Base-by-base conservation (phyloP, 2,329 filamentous ascomycete species). In the Clonostachys rhizophaga region DNA sequence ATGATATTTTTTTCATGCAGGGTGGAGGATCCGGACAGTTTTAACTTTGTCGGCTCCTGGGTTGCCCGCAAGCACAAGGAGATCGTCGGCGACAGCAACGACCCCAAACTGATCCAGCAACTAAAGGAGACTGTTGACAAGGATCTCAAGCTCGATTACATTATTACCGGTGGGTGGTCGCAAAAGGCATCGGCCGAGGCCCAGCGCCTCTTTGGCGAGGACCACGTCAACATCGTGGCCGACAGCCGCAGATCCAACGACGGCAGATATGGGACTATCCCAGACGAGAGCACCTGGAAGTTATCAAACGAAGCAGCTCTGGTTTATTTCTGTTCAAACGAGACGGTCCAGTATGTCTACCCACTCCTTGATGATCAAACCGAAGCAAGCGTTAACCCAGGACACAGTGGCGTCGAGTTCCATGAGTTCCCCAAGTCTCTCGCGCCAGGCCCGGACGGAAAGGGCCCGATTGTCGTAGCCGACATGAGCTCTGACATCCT, bases 401-500 rank as follows among this genome's bases (percentile, higher is more conserved):
- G 16, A 16, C 16, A 16, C 16, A 16, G 16, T 16, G 16, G 16
- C 16, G 90, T 97, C 16, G 92, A 97, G 62, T 96, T 95, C 56
- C 89, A 86, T 6, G 68, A 58, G n/a, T 81, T 82, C 60, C 92
- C 92, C 20, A 70, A 84, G 52, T 64, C 67, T 8, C 74, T 95
- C 20, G 78, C 80, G 43, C 68, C 78, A 11, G 66, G 67, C 7
- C 66, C 74, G 2, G 78, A 83, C 44, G 83, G 83, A 9, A 78
- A 84, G 44, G 81, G 83, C 34, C 83, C 84, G 1, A 79, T 95
- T 49, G 86, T 97, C 6, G 86, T 96, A 6, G 90, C 89, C 17
- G 92, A 97, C 66, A 95, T 97, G 88, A 87, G 81, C 42, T 96
- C 89, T 49, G 97, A 96, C 67, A 96, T 97, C 62, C 82, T 97